These are phyloP conservation scores for Mortierella antarctica DNA, from an alignment of 192 early-diverging fungal species.

Conservation along the genomic window DNA sequence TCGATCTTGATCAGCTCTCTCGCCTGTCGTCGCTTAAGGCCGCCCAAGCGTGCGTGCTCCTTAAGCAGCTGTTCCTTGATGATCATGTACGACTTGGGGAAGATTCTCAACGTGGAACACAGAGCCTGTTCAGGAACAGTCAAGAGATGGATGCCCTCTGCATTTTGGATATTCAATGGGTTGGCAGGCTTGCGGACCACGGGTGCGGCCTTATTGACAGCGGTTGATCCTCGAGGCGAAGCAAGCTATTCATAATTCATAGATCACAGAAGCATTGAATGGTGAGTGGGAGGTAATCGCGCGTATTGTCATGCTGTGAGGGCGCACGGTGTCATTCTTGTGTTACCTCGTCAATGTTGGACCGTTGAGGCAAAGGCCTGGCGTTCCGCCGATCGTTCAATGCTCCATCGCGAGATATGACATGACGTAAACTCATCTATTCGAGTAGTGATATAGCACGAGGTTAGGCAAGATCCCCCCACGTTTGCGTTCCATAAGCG, in stretches of 20 bases:
- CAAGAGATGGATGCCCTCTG: slow-evolving; percentile 91
- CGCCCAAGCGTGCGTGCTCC: slow-evolving; percentile 80
- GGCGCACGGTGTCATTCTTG: not conserved
- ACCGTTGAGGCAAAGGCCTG: slow-evolving; percentile 27
- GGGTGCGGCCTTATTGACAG: slow-evolving; percentile 25
- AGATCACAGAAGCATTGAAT: not conserved
- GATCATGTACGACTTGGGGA: slow-evolving; percentile 89
- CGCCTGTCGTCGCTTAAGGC: slow-evolving; percentile 81
- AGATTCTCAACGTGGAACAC: slow-evolving; percentile 85
- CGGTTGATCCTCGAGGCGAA: slow-evolving; percentile 32
- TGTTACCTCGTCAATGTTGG: slow-evolving; percentile 36
- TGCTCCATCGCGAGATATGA: slow-evolving; percentile 23
- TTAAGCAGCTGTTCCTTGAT: slow-evolving; percentile 93
- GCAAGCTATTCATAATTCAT: slow-evolving; percentile 13
- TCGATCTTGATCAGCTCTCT: slow-evolving; percentile 94
- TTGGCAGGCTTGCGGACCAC: slow-evolving; percentile 58
- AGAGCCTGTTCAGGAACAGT: slow-evolving; percentile 80
- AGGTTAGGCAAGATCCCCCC: not conserved
- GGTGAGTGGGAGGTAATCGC: not conserved
- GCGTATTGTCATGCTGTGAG: not conserved
- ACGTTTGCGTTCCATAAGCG: not conserved
- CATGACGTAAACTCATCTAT: slow-evolving; percentile 31
- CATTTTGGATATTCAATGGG: slow-evolving; percentile 80
- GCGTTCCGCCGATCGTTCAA: slow-evolving; percentile 33
- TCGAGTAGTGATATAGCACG: not conserved